These are phyloP conservation scores for Chloris gayana DNA, from an alignment of 176 grass and related monocot species.

Conservation along the genomic window DNA sequence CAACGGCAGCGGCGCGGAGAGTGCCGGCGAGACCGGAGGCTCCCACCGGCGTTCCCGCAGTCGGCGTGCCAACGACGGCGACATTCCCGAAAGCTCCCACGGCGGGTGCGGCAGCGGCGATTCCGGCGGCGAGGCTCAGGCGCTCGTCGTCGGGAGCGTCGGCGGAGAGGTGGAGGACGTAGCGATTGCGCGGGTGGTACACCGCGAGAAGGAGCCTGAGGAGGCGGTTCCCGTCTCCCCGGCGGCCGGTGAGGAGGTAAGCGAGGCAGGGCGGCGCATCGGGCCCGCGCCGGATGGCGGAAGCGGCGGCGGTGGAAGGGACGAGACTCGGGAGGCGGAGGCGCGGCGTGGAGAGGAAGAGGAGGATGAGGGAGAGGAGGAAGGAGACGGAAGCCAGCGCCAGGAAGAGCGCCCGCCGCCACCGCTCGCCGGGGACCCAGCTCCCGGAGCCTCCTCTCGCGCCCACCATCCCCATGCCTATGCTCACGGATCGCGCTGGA, in stretches of 20 bases:
- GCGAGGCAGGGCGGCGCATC: conserved; percentile 64
- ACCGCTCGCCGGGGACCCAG: conserved; percentile 39
- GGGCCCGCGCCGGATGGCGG: conserved; percentile 30
- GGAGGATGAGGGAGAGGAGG: conserved; percentile 61
- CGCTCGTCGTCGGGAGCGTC: conserved; percentile 63
- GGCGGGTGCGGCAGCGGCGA: conserved; percentile 44
- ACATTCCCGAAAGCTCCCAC: conserved; percentile 64
- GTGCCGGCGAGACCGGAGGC: conserved; percentile 69
- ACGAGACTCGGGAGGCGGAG: conserved; percentile 47
- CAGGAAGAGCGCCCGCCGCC: conserved; percentile 47
- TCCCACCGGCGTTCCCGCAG: conserved; percentile 58
- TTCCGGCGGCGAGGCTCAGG: conserved; percentile 45
- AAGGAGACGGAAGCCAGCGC: conserved; percentile 48
- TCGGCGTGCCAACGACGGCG: conserved; percentile 51
- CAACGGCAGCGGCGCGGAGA: conserved; percentile 64
- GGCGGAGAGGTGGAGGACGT: conserved; percentile 70
- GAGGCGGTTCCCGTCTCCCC: conserved; percentile 57
- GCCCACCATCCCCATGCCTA: conserved; percentile 26
- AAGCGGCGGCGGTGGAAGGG: conserved; percentile 15
- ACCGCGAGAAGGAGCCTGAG: conserved; percentile 73
- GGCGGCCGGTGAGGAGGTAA: conserved; percentile 65
- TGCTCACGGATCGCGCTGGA: neutral
- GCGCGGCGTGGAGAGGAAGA: conserved; percentile 53
- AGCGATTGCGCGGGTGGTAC: conserved; percentile 87
- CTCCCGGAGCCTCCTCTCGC: conserved; percentile 12